A percentile compares a stretch with the other conserved stretches of the same genome.
phyloP scores from a whole-genome alignment of 805 yeast genomes.

The Brettanomyces bruxellensis region DNA sequence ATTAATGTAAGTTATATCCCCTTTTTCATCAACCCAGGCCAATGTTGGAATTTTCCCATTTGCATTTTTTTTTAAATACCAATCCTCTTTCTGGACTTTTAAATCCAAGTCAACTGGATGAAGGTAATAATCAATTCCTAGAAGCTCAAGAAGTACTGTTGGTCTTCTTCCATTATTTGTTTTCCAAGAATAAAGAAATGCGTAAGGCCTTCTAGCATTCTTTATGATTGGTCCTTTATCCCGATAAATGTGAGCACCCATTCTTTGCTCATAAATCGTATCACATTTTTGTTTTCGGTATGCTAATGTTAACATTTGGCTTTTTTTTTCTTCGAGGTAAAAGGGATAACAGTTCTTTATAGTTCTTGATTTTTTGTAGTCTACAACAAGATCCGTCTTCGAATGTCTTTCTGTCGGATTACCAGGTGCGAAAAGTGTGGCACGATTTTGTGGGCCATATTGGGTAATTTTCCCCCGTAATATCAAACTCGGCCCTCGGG shows the following conservation, averaged over 20 bases:
- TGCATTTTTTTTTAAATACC: constrained; percentile 49
- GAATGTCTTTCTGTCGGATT: too few species aligned
- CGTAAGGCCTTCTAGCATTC: constrained; percentile 26
- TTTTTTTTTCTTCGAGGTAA: too few species aligned
- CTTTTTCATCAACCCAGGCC: constrained; percentile 30
- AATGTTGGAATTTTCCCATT: constrained; percentile 59
- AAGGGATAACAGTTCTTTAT: too few species aligned
- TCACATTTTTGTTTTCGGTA: too few species aligned
- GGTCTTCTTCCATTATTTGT: constrained; percentile 41
- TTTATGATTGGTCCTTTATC: neutral
- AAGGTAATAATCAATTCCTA: constrained; percentile 33
- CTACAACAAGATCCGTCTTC: too few species aligned
- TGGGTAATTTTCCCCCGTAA: too few species aligned
- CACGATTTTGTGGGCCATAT: too few species aligned
- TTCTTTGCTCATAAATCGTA: neutral
- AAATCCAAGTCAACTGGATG: constrained; percentile 32
- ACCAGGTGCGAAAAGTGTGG: too few species aligned
- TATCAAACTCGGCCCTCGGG: too few species aligned
- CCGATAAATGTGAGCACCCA: neutral
- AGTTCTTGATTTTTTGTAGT: too few species aligned
- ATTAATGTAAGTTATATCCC: constrained; percentile 34
- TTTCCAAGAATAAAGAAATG: constrained; percentile 31
- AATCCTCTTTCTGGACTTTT: constrained; percentile 43
- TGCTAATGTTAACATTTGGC: too few species aligned
- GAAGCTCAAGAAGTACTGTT: constrained; percentile 30